Conservation (phyloP, 441 rosid genomes). For the Pelargonium myrrhifolium region DNA sequence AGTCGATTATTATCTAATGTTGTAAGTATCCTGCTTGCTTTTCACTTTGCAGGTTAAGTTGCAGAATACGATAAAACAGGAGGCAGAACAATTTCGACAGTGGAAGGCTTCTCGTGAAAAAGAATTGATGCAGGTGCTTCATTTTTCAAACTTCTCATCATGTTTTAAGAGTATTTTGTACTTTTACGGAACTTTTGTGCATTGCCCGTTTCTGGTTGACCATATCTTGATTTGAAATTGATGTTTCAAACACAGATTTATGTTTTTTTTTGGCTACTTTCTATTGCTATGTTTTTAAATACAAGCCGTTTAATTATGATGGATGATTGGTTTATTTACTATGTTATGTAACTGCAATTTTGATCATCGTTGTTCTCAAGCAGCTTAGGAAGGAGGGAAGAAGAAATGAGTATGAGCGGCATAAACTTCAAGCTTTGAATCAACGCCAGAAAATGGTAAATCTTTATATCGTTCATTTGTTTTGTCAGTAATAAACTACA, state of each 20-base stretch:
- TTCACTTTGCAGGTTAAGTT: constrained; percentile 59
- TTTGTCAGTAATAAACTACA: not conserved
- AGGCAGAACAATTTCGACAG: constrained; percentile 83
- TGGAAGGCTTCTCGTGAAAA: constrained; percentile 93
- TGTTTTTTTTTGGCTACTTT: too few relatives aligned
- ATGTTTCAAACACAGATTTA: too few relatives aligned
- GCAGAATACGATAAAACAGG: constrained; percentile 86
- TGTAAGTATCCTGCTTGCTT: constrained; percentile 11
- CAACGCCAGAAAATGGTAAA: constrained; percentile 58
- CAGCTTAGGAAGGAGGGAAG: constrained; percentile 70
- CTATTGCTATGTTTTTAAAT: too few relatives aligned
- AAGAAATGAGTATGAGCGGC: constrained; percentile 55
- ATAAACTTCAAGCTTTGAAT: constrained; percentile 57
- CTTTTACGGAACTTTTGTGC: not conserved
- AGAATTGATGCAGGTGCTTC: constrained; percentile 76
- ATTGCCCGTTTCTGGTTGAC: too few relatives aligned
- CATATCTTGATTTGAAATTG: too few relatives aligned
- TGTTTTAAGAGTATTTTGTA: not conserved
- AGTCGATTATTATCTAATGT: constrained; percentile 2
- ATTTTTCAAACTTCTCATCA: not conserved
- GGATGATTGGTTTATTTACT: not conserved
- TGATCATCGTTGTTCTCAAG: constrained; percentile 14
- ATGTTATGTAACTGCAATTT: not conserved
- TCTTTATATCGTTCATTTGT: not conserved
- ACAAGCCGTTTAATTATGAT: too few relatives aligned